Base-by-base conservation (phyloP, 257 asterid genomes). In the Paulownia fortunei region DNA sequence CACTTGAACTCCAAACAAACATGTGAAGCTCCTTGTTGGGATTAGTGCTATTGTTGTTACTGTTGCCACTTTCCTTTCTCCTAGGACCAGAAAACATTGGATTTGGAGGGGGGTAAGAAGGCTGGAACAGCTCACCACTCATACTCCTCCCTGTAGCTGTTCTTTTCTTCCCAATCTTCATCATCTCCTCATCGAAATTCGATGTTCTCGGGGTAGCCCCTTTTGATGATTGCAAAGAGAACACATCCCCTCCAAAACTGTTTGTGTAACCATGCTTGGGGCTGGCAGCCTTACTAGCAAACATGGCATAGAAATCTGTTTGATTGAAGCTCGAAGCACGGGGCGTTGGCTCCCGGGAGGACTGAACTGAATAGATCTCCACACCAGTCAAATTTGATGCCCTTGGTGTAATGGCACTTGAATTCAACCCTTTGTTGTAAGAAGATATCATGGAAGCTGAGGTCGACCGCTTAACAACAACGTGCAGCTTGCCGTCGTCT, bases 1-100 rank as follows among this genome's bases (percentile, higher is more conserved):
- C 94, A 73, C 96, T 92, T 49, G 97, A 94, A 66, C 98, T 94
- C 98, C 98, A 94, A 41, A 94, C 97, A 76, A 89, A 92, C 97
- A 94, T 92, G 56, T 94, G 97, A 30, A 92, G 91, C 74, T 94
- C 97, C 84, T 94, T 94, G 16, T 85, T 87, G 0, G 89, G 84
- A 72, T 66, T 84, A 55, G 11, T 76, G 18, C 80, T 78, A 72
- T 26, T 66, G 32, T 0, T 39, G 11, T 39, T 72, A 26, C 3
- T 72, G 32, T 49, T 72, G 8, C 71, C 73, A 58, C 84, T 79
- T 26, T 91, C 98, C 84, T 89, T 89, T 36, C 86, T 89, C 88
- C 87, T 84, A 0, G 76, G 85, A 18, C 92, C 93, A 0, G 96
- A 77, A 59, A 88, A 90, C 96, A 92, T 79, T 0, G 96, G 97